Evolutionary conservation across 2,329 filamentous ascomycete genomes (phyloP), one percentile per base, ranked within the genome.

Genomic region (Cladophialophora bantiana): DNA sequence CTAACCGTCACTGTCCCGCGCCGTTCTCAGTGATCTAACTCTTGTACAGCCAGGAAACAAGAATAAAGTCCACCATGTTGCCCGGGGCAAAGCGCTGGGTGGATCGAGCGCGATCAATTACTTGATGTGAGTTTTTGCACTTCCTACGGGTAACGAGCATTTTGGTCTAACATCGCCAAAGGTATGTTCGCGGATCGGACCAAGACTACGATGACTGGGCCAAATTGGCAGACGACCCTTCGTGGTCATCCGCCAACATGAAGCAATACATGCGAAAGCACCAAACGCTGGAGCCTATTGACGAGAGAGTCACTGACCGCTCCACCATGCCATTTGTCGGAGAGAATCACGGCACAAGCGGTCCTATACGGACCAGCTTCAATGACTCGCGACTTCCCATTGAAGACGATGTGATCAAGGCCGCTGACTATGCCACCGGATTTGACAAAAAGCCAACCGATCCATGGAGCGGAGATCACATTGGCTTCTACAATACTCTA

Each of bases 131-230:
- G 60, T 56, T 45, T 45, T 7, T n/a, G n/a, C 13, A 31, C 10
- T 7, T 3, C 26, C 20, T 36, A 5, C 3, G 6, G 10, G 7
- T 20, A 32, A 35, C 38, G 12, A 60, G 42, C 10, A 15, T 18
- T 34, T 35, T n/a, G 32, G 32, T 10, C 35, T 38, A 34, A 32
- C 55, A 13, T 36, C 12, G 36, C 7, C 36, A 50, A 35, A 70
- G 68, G 68, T 70, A 72, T 55, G 70, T 71, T 3, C 71, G 35
- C 70, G 72, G 72, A 71, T 72, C 55, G 63, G 71, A n/a, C 7
- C 59, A 75, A 20, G 76, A 77, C 32, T 75, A 76, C 53, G 73
- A 78, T 71, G 72, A 72, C 15, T 78, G 77, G 77, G 74, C 64
- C 3, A 64, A 74, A 31, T 54, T 77, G 2, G 71, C 64, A 15